A percentile compares a stretch with the other conserved stretches of the same genome.
Conservation (phyloP, 2,329 filamentous ascomycete genomes). For the Aspergillus quadrilineatus region DNA sequence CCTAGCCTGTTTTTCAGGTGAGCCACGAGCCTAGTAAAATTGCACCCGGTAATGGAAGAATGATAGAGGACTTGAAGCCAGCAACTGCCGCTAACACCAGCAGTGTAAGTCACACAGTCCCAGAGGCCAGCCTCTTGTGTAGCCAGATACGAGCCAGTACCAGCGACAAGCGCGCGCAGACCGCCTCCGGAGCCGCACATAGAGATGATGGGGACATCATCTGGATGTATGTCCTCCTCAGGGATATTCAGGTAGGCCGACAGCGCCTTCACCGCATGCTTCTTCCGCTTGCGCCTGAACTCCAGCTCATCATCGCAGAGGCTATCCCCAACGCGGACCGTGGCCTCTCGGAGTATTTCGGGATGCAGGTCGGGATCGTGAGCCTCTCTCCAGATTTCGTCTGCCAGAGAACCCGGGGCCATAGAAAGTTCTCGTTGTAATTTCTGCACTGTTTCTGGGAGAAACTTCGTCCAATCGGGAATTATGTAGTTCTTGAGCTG, state of each 20-base stretch:
- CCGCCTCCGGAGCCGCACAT: constrained; percentile 94
- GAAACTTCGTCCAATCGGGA: constrained; percentile 75
- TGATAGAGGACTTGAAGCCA: constrained; percentile 91
- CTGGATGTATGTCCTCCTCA: constrained; percentile 79
- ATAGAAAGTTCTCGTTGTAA: constrained; percentile 85
- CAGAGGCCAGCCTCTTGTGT: constrained; percentile 84
- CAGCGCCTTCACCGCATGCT: constrained; percentile 68
- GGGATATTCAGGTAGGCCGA: constrained; percentile 78
- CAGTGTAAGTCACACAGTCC: constrained; percentile 91
- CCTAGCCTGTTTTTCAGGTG: constrained; percentile 84
- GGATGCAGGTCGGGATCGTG: constrained; percentile 80
- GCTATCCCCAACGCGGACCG: constrained; percentile 75
- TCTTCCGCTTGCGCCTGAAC: constrained; percentile 69
- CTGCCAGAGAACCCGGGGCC: constrained; percentile 81
- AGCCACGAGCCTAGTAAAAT: constrained; percentile 69
- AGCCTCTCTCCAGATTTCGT: constrained; percentile 91
- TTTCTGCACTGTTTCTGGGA: constrained; percentile 77
- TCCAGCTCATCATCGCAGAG: constrained; percentile 80
- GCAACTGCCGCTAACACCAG: constrained; percentile 92
- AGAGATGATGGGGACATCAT: constrained; percentile 90
- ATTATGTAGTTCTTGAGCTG: constrained; percentile 69
- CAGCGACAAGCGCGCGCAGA: constrained; percentile 82
- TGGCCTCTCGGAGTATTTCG: constrained; percentile 79
- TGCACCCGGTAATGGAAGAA: constrained; percentile 70
- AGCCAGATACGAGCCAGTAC: constrained; percentile 81